A percentile compares a stretch with the other conserved stretches of the same genome.
phyloP scores from a whole-genome alignment of 177 flowering plant genomes.

The Vitis hybrid region DNA sequence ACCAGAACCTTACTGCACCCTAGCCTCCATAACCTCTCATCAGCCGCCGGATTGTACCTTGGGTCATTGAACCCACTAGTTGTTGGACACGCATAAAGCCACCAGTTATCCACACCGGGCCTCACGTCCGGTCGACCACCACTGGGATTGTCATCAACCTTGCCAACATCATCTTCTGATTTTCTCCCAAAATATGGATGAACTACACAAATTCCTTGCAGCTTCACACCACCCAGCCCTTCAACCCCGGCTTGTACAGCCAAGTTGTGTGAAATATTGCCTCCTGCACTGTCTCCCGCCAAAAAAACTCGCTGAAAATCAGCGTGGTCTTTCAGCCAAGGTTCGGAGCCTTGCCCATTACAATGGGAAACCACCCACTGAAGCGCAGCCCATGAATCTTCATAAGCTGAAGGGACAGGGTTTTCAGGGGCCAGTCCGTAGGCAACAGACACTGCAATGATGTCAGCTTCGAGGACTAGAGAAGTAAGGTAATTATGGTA shows the following conservation, averaged over 20 bases:
- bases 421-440: conserved; percentile 20
- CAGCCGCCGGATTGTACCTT: too few species aligned
- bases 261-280: conserved; percentile 28
- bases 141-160: too few species aligned
- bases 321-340: conserved; percentile 30
- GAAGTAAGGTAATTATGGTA: conserved; percentile 20
- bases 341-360: background rate
- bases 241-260: conserved; percentile 24
- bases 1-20: too few species aligned
- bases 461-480: conserved; percentile 7
- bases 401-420: conserved; percentile 14
- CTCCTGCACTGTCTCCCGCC: conserved; percentile 59
- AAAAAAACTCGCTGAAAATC: conserved; percentile 33
- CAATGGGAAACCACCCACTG: conserved; percentile 10
- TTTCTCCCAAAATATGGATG: background rate
- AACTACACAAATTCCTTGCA: too few species aligned
- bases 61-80: too few species aligned
- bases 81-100: too few species aligned
- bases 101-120: too few species aligned
- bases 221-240: conserved; percentile 13
- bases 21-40: too few species aligned
- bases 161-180: background rate
- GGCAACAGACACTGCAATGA: conserved; percentile 22
- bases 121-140: too few species aligned
- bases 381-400: conserved; percentile 14